Evolutionary conservation across 805 yeast species (phyloP).

Genomic region (Zygosaccharomyces gambellarensis): DNA sequence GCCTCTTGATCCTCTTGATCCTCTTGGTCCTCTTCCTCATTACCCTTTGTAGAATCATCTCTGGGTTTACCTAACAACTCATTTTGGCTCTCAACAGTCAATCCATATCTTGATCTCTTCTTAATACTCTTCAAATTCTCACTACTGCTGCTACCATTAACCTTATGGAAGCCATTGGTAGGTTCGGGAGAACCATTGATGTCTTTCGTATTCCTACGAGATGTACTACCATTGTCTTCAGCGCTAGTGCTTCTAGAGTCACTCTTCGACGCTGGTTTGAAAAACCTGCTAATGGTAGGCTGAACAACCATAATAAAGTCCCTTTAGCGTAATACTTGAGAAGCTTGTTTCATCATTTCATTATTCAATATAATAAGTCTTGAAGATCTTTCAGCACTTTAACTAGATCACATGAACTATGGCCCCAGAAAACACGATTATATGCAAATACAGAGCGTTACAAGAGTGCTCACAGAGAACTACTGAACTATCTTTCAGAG

Average conservation of each 20-base stretch:
- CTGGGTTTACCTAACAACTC: not conserved
- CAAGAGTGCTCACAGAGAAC: not conserved
- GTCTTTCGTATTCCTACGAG: conserved; percentile 10
- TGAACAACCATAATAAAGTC: conserved; percentile 21
- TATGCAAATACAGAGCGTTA: not conserved
- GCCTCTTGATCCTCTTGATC: not conserved
- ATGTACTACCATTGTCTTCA: not conserved
- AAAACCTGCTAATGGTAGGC: conserved; percentile 32
- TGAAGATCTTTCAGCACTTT: not conserved
- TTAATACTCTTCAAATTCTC: not conserved
- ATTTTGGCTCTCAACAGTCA: not conserved
- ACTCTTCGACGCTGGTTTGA: conserved; percentile 15
- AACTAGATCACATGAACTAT: not conserved
- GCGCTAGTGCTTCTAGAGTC: not conserved
- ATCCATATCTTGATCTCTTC: conserved; percentile 1
- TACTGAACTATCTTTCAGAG: not conserved
- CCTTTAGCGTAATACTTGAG: not conserved
- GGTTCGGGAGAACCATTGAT: conserved; percentile 1
- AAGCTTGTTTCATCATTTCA: not conserved
- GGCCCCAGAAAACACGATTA: not conserved
- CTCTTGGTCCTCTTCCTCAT: not conserved
- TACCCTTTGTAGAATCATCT: not conserved
- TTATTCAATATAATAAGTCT: not conserved
- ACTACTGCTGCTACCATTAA: not conserved
- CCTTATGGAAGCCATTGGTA: not conserved